Base-by-base conservation (phyloP, 2,329 filamentous ascomycete genomes). In the Tolypocladium nubicola region DNA sequence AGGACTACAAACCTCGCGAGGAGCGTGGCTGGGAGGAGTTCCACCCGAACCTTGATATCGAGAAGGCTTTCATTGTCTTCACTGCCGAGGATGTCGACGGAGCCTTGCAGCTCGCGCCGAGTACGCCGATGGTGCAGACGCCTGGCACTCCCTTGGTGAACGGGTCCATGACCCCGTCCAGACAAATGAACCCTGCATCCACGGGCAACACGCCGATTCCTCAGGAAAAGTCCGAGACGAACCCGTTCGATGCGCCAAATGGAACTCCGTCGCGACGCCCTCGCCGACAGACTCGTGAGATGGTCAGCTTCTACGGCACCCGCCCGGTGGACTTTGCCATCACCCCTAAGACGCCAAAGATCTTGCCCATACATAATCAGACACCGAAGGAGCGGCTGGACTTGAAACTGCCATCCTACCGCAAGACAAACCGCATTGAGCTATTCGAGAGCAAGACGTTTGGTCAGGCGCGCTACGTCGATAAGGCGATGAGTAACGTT, bases 11-110 rank as follows among this genome's bases (percentile, higher is more conserved):
- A 71, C 94, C 94, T 38, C 83, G 94, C 67, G 94, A 99, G 74
- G 94, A 99, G 75, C 86, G 93, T 61, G 90, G 90, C 55, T 99
- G 93, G 91, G 92, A 97, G 67, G 94, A 99, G 70, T 97, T 97
- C 62, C 94, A 99, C 71, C 91, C 90, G 0, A 90, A 97, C 66
- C 82, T 99, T 55, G 92, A 97, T 74, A 91, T 97, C 53, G 90
- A 96, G 57, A 81, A 81, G 14, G 83, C 82, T 4, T 87, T 97
- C 62, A 84, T 87, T 63, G 79, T 96, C 3, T 92, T 92, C 68
- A 84, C 82, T 53, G 86, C 91, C 2, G 86, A 94, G 61, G 89
- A 96, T 62, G 87, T 97, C 8, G 93, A 97, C 69, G 90, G 90
- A 23, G 77, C 85, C 47, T 75, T 78, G 3, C 74, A 65, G 56